Base-by-base conservation (phyloP, 2,329 filamentous ascomycete genomes). In the Mycocentrospora acerina region DNA sequence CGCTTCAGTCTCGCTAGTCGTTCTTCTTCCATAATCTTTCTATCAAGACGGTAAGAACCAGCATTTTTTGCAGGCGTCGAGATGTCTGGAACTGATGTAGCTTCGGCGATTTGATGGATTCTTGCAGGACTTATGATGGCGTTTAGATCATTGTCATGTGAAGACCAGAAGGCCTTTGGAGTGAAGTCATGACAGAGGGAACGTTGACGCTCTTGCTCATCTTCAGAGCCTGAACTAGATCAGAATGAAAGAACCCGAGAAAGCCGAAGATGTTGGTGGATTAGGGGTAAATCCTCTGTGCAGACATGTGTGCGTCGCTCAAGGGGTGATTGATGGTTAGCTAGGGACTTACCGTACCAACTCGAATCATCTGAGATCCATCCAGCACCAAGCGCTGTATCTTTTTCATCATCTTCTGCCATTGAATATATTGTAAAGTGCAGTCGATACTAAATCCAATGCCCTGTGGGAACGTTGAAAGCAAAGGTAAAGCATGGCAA, bases 321-420 rank as follows among this genome's bases (percentile, higher is more conserved):
- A 25, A 25, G n/a, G 24, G n/a, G 24, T n/a, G n/a, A n/a, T 19
- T 26, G 11, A 11, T n/a, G 24, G n/a, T n/a, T n/a, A n/a, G n/a
- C n/a, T n/a, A n/a, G n/a, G n/a, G n/a, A 46, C 58, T 41, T 62
- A 73, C 71, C 71, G 40, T 69, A 69, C 53, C 73, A 72, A 51
- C 64, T 68, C 17, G 70, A 72, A 14, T 74, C 71, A 41, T 73
- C 70, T 5, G 59, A 66, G 24, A 70, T 57, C 50, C 60, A 67
- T 19, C 60, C 67, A 17, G 62, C 50, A 4, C 53, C 61, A 19
- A 42, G 39, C n/a, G 64, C 59, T 37, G 55, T 40, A 1, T 59
- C 54, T 38, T 55, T 57, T 9, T 22, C 19, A 22, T 22, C 19
- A 5, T 22, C 19, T 5, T 50, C 50, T 36, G 29, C 50, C 58